Conservation (phyloP, 768 basidiomycete species). For the Gloeopeniophorella convolvens region DNA sequence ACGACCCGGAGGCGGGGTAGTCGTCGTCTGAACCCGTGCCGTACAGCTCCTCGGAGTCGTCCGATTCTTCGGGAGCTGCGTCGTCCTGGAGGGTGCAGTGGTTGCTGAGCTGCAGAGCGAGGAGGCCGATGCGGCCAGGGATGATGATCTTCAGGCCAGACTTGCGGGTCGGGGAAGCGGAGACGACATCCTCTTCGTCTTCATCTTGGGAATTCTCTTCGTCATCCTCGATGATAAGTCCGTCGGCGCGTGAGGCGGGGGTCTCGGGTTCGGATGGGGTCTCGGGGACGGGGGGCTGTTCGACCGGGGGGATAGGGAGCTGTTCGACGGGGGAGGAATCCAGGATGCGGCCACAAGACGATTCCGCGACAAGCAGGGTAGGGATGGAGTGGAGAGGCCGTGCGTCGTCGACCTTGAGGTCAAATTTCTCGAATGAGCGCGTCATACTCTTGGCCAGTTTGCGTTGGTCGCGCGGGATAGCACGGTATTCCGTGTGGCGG, state of each 20-base stretch:
- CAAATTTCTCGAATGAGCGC: too few relatives aligned
- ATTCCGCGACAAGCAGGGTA: too few relatives aligned
- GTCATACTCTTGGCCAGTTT: not conserved
- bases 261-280: too few relatives aligned
- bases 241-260: too few relatives aligned
- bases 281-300: too few relatives aligned
- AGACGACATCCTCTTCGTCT: not conserved
- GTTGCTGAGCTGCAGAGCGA: constrained; percentile 1
- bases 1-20: constrained; percentile 5
- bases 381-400: too few relatives aligned
- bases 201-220: not conserved
- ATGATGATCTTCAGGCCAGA: constrained; percentile 3
- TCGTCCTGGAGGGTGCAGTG: constrained; percentile 2
- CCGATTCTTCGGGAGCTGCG: too few relatives aligned
- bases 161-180: not conserved
- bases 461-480: constrained; percentile 8
- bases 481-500: constrained; percentile 2
- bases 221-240: too few relatives aligned
- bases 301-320: too few relatives aligned
- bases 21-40: not conserved
- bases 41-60: not conserved
- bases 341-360: too few relatives aligned
- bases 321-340: too few relatives aligned
- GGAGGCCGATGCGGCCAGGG: constrained; percentile 7
- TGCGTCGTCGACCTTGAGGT: too few relatives aligned